Percentiles rank a stretch among this genome's conserved stretches.
Conservation (phyloP, 306 rosid genomes). For the Malus sieversii region DNA sequence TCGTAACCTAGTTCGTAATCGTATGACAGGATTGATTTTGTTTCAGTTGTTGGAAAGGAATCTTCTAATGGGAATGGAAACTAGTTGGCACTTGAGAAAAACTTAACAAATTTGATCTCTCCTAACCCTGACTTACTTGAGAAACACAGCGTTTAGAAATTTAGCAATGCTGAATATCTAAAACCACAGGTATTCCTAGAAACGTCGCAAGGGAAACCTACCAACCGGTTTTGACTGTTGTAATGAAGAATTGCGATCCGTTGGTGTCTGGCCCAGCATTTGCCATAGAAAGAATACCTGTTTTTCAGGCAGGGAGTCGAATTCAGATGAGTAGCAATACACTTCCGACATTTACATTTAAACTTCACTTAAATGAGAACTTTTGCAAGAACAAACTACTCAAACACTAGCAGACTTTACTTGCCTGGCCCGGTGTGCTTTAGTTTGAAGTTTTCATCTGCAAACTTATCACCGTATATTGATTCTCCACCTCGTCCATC, state of each 20-base stretch:
- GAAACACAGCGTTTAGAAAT: background rate
- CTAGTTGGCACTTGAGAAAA: background rate
- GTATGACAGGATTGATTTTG: background rate
- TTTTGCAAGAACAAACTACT: background rate
- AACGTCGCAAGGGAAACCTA: slow-evolving; percentile 14
- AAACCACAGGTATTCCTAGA: background rate
- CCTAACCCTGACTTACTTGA: background rate
- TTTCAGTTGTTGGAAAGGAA: background rate
- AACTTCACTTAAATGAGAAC: background rate
- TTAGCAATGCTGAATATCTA: too few species aligned
- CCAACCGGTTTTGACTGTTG: slow-evolving; percentile 78
- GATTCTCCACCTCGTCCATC: slow-evolving; percentile 92
- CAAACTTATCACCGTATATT: slow-evolving; percentile 64
- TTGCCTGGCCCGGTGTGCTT: slow-evolving; percentile 77
- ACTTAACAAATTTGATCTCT: background rate
- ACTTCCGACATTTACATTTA: background rate
- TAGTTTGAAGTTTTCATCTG: slow-evolving; percentile 72
- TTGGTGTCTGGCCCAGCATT: slow-evolving; percentile 83
- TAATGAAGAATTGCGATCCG: slow-evolving; percentile 88
- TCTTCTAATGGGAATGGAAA: background rate
- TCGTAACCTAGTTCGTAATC: background rate
- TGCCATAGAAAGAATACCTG: slow-evolving; percentile 87
- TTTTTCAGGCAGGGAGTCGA: background rate
- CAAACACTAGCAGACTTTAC: background rate
- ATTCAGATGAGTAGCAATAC: background rate